Evolutionary conservation across 106 monocot species (phyloP).

Genomic region (Allium cepa): DNA sequence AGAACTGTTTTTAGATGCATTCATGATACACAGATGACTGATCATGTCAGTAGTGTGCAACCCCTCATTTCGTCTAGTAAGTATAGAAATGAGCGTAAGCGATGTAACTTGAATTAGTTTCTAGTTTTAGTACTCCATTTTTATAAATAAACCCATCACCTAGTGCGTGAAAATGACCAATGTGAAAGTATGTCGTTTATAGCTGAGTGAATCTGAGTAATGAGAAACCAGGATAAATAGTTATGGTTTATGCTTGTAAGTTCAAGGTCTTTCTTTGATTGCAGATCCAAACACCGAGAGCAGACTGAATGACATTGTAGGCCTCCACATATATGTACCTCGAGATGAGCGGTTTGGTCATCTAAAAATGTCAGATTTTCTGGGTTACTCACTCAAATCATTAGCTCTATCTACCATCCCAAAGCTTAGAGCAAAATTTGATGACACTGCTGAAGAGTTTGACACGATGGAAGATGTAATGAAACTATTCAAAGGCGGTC

Average conservation of each 20-base stretch:
- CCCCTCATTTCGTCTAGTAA: too few relatives aligned
- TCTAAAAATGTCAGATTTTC: conserved; percentile 76
- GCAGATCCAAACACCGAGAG: conserved; percentile 68
- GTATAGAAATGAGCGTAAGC: too few relatives aligned
- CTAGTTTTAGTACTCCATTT: too few relatives aligned
- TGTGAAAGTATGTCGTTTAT: too few relatives aligned
- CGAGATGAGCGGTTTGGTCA: conserved; percentile 82
- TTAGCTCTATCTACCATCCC: conserved; percentile 37
- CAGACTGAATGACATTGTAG: conserved; percentile 23
- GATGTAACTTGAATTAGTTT: too few relatives aligned
- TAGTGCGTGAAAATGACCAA: too few relatives aligned
- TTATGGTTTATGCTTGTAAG: not conserved
- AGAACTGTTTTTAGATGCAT: too few relatives aligned
- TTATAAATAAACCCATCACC: too few relatives aligned
- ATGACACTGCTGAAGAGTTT: not conserved
- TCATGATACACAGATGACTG: too few relatives aligned
- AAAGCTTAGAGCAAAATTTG: not conserved
- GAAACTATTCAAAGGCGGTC: not conserved
- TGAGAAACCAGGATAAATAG: too few relatives aligned
- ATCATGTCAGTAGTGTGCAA: too few relatives aligned
- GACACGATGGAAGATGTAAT: conserved; percentile 2
- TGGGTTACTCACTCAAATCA: conserved; percentile 46
- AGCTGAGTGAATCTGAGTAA: too few relatives aligned
- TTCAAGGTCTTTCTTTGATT: not conserved
- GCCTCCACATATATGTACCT: conserved; percentile 57